A percentile compares a stretch with the other conserved stretches of the same genome.
Conservation (phyloP, 768 basidiomycete genomes). For the Collybia mongolica region DNA sequence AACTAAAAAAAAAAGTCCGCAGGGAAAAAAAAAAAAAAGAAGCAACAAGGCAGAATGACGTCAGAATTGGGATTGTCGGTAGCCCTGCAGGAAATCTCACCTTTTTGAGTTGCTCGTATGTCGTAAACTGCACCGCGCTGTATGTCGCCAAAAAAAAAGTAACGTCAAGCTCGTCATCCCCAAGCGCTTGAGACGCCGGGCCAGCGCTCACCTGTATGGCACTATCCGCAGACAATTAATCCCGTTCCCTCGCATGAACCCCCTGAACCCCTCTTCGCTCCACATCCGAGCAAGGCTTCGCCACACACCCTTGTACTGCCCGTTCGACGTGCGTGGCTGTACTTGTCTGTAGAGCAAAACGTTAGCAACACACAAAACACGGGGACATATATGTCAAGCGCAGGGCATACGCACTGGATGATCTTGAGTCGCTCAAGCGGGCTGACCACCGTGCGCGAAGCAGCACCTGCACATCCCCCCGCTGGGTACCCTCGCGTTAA, state of each 20-base stretch:
- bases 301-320: slow-evolving; percentile 84
- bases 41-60: slow-evolving; percentile 19
- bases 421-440: slow-evolving; percentile 95
- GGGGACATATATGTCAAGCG: slow-evolving; percentile 7
- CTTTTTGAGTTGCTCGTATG: slow-evolving; percentile 91
- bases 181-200: slow-evolving; percentile 3
- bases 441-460: slow-evolving; percentile 88
- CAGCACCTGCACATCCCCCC: slow-evolving; percentile 59
- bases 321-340: slow-evolving; percentile 63
- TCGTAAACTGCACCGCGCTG: slow-evolving; percentile 84
- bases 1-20: slow-evolving; percentile 53
- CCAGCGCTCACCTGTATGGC: slow-evolving; percentile 64
- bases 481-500: slow-evolving; percentile 27
- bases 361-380: slow-evolving; percentile 2
- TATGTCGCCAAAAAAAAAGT: slow-evolving; percentile 1
- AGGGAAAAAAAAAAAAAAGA: slow-evolving; percentile 1
- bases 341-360: slow-evolving; percentile 66
- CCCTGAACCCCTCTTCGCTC: slow-evolving; percentile 89
- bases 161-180: neutral
- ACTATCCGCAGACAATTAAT: slow-evolving; percentile 90
- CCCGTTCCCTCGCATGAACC: slow-evolving; percentile 91
- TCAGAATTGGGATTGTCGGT: slow-evolving; percentile 19
- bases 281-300: slow-evolving; percentile 85
- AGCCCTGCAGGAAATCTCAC: slow-evolving; percentile 31
- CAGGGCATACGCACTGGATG: slow-evolving; percentile 69